phyloP scores from a whole-genome alignment of 257 asterid species.

The Gardenia jasminoides region DNA sequence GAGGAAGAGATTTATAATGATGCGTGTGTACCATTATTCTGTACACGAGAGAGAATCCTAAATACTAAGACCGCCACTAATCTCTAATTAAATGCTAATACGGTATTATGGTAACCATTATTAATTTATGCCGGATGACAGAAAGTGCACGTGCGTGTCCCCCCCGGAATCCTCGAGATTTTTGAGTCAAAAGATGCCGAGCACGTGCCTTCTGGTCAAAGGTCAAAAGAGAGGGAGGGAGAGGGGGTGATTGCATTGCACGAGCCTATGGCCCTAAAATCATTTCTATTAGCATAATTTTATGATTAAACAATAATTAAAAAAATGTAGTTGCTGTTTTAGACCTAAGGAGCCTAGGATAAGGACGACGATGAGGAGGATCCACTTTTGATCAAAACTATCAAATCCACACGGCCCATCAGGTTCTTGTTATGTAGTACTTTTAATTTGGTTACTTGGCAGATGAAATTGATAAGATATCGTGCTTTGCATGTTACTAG shows the following conservation, averaged over 20 bases:
- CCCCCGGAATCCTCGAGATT: conserved; percentile 46
- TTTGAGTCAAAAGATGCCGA: conserved; percentile 70
- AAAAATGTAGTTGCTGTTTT: not conserved
- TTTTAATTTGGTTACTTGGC: not conserved
- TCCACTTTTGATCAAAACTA: conserved; percentile 11
- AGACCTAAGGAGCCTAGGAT: conserved; percentile 19
- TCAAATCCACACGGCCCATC: conserved; percentile 15
- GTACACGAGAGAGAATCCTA: conserved; percentile 15
- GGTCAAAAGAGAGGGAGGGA: conserved; percentile 43
- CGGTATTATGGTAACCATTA: conserved; percentile 4
- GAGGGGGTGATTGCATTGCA: conserved; percentile 50
- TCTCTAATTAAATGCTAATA: conserved; percentile 1
- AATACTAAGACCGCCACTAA: not conserved
- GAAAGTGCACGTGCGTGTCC: conserved; percentile 42
- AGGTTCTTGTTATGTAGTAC: not conserved
- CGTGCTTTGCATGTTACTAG: conserved; percentile 25
- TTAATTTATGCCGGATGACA: conserved; percentile 2
- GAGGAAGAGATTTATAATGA: not conserved
- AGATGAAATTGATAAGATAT: conserved; percentile 6
- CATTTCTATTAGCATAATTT: not conserved
- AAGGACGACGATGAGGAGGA: conserved; percentile 18
- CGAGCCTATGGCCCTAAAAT: conserved; percentile 32
- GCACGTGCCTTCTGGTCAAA: conserved; percentile 72
- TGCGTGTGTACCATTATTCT: conserved; percentile 1
- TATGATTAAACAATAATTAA: not conserved